phyloP scores from a whole-genome alignment of 2,329 filamentous ascomycete species.

The Botrytis deweyae region DNA sequence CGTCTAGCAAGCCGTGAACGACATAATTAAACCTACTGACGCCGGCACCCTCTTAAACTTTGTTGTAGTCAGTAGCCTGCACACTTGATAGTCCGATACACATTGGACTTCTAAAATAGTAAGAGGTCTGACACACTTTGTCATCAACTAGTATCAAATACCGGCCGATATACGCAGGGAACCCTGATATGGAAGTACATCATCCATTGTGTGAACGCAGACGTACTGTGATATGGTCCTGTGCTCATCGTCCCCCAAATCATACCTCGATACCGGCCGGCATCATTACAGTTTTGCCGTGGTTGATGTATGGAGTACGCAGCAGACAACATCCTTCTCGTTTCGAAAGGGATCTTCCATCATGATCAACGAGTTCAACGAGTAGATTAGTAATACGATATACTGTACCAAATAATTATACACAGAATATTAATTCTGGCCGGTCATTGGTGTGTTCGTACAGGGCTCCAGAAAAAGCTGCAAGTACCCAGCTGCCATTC shows the following conservation, averaged over 20 bases:
- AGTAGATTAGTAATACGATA: neutral
- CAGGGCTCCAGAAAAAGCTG: neutral
- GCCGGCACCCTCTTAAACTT: neutral
- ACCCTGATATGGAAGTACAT: neutral
- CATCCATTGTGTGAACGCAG: neutral
- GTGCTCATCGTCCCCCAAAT: neutral
- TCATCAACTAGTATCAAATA: neutral
- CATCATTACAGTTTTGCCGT: neutral
- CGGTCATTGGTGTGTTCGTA: neutral
- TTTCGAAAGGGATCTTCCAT: neutral
- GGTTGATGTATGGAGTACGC: neutral
- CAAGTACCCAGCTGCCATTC: neutral
- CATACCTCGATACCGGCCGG: neutral
- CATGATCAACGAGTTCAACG: neutral
- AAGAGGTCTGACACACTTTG: neutral
- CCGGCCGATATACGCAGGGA: neutral
- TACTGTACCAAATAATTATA: neutral
- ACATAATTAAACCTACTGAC: neutral
- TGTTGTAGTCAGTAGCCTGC: neutral
- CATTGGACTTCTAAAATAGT: neutral
- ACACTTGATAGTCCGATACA: neutral
- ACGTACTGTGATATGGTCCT: neutral
- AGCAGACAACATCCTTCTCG: neutral
- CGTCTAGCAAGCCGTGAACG: neutral
- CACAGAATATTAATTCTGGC: neutral